Conservation (phyloP, 75 land plant species). For the Selaginella moellendorffii region DNA sequence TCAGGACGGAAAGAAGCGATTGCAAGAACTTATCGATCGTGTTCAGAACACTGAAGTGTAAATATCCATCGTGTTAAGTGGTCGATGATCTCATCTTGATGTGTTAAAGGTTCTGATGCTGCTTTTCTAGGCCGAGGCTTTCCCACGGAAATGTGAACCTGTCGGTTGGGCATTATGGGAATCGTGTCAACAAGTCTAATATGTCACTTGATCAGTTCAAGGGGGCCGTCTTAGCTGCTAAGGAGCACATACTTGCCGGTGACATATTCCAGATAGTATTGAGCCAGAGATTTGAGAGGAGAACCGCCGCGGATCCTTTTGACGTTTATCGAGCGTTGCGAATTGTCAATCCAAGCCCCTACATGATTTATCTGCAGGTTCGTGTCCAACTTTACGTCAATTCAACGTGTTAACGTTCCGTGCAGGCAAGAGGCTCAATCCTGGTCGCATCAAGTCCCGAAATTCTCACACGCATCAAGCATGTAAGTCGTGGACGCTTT, state of each 20-base stretch:
- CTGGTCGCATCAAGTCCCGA: constrained; percentile 95
- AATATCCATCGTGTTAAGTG: not conserved
- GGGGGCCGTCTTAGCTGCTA: constrained; percentile 53
- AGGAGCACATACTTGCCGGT: constrained; percentile 90
- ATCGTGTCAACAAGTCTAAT: constrained; percentile 29
- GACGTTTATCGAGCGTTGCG: constrained; percentile 88
- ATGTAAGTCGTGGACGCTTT: constrained; percentile 31
- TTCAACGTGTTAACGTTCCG: not conserved
- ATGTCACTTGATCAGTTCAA: constrained; percentile 64
- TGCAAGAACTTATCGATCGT: constrained; percentile 40
- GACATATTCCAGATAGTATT: constrained; percentile 93
- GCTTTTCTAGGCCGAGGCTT: constrained; percentile 44
- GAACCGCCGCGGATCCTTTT: constrained; percentile 93
- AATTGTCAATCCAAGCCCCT: constrained; percentile 97
- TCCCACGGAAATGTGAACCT: constrained; percentile 50
- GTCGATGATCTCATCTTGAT: not conserved
- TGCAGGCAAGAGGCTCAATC: constrained; percentile 85
- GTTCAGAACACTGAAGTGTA: constrained; percentile 47
- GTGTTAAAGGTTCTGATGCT: not conserved
- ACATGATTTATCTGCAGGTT: constrained; percentile 90
- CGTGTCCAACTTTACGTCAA: not conserved
- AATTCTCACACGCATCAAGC: constrained; percentile 72
- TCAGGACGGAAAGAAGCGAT: constrained; percentile 42
- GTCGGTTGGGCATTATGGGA: constrained; percentile 36
- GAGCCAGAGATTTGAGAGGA: constrained; percentile 87